phyloP scores from a whole-genome alignment of 176 grass and related monocot species.

The Lolium rigidum region DNA sequence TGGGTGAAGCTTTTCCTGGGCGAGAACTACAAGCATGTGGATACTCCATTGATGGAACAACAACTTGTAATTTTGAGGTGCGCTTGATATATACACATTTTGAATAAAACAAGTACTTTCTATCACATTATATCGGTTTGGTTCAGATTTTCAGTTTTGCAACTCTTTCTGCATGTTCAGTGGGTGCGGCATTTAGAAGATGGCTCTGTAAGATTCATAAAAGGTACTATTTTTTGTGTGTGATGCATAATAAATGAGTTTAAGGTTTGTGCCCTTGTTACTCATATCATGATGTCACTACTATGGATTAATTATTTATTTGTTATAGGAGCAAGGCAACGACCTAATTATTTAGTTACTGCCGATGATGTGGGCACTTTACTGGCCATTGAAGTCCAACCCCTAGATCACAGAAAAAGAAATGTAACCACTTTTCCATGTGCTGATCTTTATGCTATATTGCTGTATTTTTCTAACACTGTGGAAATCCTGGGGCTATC shows the following conservation, averaged over 20 bases:
- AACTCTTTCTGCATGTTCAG: conserved; percentile 52
- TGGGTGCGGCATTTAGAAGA: conserved; percentile 95
- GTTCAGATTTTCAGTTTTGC: background rate
- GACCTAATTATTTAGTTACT: conserved; percentile 88
- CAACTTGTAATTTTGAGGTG: conserved; percentile 96
- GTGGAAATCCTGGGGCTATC: background rate
- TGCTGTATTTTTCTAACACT: conserved; percentile 10
- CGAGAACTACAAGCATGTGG: conserved; percentile 78
- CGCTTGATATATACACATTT: background rate
- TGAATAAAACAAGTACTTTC: conserved; percentile 4
- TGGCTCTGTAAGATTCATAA: conserved; percentile 90
- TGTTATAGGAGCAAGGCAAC: conserved; percentile 75
- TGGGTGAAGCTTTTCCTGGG: conserved; percentile 90
- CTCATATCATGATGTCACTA: conserved; percentile 39
- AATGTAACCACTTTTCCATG: conserved; percentile 53
- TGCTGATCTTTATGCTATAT: conserved; percentile 28
- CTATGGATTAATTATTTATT: conserved; percentile 57
- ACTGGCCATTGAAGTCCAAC: conserved; percentile 87
- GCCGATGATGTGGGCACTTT: conserved; percentile 90
- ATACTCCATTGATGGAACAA: conserved; percentile 78
- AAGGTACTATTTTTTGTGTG: conserved; percentile 51
- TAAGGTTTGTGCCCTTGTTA: conserved; percentile 34
- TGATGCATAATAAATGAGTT: conserved; percentile 4
- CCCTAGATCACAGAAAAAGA: conserved; percentile 78
- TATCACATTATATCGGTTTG: background rate